A percentile compares a stretch with the other conserved stretches of the same genome.
phyloP scores from a whole-genome alignment of 495 filamentous ascomycete genomes.

The Aspergillus ellipticus region DNA sequence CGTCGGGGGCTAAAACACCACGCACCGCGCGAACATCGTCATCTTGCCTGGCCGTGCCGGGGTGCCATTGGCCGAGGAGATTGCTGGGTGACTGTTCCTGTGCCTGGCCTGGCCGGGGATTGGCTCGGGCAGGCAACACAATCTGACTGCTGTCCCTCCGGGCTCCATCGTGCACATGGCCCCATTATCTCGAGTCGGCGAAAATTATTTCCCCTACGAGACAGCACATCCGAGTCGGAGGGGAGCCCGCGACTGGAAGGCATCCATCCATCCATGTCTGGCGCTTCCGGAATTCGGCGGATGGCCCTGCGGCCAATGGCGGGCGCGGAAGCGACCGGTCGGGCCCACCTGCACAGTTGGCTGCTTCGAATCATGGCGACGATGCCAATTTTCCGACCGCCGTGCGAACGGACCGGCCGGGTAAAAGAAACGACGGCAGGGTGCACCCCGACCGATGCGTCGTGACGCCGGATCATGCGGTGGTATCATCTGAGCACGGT shows the following conservation, averaged over 20 bases:
- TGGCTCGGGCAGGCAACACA: neutral
- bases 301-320: neutral
- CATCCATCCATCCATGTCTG: neutral
- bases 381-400: neutral
- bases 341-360: neutral
- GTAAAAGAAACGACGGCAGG: neutral
- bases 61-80: neutral
- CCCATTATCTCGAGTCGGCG: neutral
- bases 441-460: neutral
- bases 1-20: neutral
- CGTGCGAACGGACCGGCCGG: neutral
- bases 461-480: neutral
- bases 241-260: no score
- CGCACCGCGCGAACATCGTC: neutral
- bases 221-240: no score
- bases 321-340: neutral
- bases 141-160: conserved; percentile 1
- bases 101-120: neutral
- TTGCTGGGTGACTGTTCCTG: neutral
- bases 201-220: neutral
- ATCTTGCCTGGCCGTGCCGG: neutral
- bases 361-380: neutral
- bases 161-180: neutral
- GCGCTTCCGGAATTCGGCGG: neutral
- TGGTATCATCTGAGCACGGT: neutral